Evolutionary conservation across 208 protist genomes (phyloP), one percentile per base, ranked within the genome.

Genomic region (Entamoeba histolytica): DNA sequence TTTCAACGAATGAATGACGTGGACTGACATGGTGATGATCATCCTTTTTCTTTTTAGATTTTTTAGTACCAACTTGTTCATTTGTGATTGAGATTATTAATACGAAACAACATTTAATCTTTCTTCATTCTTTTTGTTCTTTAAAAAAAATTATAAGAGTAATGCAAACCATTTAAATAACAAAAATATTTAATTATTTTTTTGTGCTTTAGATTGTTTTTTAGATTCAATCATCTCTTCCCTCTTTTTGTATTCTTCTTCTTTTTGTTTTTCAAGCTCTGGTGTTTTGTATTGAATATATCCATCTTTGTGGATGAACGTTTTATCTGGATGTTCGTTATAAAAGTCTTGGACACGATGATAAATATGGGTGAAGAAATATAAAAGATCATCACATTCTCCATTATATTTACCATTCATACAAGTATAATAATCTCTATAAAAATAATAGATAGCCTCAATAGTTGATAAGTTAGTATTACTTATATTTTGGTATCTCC

Each of bases 361-460:
- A 23, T 92, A 93, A 14, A 44, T 91, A 52, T 57, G 51, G 15
- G 28, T 19, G 91, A 57, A 93, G 35, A 35, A 93, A 52, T 57
- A 93, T 14, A 93, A 28, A 19, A 93, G 31, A 91, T 93, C 91
- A 49, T 93, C 93, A n/a, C 39, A 78, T 4, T 93, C 39, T 2
- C 93, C 93, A 23, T 12, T 92, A 28, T 93, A 93, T 19, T 93
- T 92, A 49, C 92, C 87, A 52, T 93, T 49, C 17, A 94, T 94
- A 78, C 28, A 23, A 39, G n/a, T 39, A 28, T n/a, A n/a, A 5
- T 78, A 78, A 52, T 94, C 93, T 31, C 92, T 49, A 69, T 92
- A 94, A 5, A 94, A 94, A 92, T 93, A 94, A 73, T 94, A 94
- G 4, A 94, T 94, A n/a, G 93, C 93, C 4, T 94, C 93, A 10